Evolutionary conservation across 345 rosid species (phyloP).

Genomic region (Eucalyptus cloeziana): DNA sequence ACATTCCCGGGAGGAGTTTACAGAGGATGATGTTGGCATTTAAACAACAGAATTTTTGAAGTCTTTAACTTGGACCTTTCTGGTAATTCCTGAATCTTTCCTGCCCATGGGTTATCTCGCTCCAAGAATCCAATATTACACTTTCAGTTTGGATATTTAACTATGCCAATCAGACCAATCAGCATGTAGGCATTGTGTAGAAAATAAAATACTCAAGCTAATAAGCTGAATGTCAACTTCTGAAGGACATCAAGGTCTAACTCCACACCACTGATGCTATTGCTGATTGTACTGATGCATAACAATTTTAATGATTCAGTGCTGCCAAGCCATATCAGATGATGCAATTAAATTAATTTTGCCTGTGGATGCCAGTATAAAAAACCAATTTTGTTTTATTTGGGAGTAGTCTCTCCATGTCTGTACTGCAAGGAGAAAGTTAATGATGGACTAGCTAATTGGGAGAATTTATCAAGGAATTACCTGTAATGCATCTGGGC

Average conservation of each 20-base stretch:
- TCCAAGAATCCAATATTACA: background rate
- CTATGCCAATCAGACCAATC: background rate
- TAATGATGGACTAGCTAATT: background rate
- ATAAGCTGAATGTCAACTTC: background rate
- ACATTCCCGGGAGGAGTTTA: background rate
- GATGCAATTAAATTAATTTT: background rate
- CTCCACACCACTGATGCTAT: background rate
- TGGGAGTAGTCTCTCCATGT: background rate
- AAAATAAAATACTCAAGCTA: background rate
- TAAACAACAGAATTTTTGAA: background rate
- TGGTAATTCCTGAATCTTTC: background rate
- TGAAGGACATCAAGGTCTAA: background rate
- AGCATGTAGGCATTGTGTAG: background rate
- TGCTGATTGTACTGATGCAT: background rate
- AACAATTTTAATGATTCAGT: background rate
- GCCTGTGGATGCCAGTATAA: background rate
- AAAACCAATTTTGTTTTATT: background rate
- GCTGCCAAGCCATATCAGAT: background rate
- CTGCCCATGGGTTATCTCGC: background rate
- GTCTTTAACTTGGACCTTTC: background rate
- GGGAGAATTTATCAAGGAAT: background rate
- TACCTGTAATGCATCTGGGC: conserved; percentile 72
- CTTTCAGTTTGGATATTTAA: background rate
- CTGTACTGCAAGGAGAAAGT: background rate
- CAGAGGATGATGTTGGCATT: background rate